Conservation (phyloP, 1,139 yeast species). For the Yamadazyma jaroonii region DNA sequence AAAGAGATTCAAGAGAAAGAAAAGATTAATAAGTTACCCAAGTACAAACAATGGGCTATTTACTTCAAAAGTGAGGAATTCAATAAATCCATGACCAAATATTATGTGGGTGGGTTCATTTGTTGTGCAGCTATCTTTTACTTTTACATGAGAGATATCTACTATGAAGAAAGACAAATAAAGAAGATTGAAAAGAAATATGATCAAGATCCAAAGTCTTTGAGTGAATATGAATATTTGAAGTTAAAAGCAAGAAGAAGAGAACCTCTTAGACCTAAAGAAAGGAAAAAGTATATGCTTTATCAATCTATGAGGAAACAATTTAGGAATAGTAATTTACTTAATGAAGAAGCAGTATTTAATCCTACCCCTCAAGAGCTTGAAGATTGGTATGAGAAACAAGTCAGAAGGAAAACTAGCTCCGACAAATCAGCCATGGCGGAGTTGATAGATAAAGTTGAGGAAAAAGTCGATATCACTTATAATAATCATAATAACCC, state of each 20-base stretch:
- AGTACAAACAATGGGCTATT: conserved; percentile 39
- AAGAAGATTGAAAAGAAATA: conserved; percentile 43
- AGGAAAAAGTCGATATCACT: conserved; percentile 5
- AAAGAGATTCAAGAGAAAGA: conserved; percentile 24
- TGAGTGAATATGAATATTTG: conserved; percentile 62
- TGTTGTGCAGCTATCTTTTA: conserved; percentile 58
- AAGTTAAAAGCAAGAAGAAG: conserved; percentile 54
- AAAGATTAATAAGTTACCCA: conserved; percentile 26
- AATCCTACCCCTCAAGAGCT: conserved; percentile 52
- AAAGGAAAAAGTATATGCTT: conserved; percentile 49
- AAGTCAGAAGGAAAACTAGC: conserved; percentile 23
- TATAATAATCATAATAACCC: conserved; percentile 32
- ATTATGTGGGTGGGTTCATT: conserved; percentile 57
- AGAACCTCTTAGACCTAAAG: conserved; percentile 54
- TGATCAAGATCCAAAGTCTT: conserved; percentile 31
- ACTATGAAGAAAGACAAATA: conserved; percentile 62
- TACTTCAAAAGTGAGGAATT: conserved; percentile 38
- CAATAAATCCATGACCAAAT: conserved; percentile 40
- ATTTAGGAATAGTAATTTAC: conserved; percentile 44
- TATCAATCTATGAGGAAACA: conserved; percentile 55
- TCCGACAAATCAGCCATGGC: conserved; percentile 7
- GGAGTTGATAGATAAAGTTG: conserved; percentile 4
- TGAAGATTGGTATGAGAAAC: conserved; percentile 45
- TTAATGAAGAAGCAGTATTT: conserved; percentile 43
- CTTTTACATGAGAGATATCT: conserved; percentile 65